phyloP scores from a whole-genome alignment of 129 eudicot genomes.

The Cynara cardunculus region DNA sequence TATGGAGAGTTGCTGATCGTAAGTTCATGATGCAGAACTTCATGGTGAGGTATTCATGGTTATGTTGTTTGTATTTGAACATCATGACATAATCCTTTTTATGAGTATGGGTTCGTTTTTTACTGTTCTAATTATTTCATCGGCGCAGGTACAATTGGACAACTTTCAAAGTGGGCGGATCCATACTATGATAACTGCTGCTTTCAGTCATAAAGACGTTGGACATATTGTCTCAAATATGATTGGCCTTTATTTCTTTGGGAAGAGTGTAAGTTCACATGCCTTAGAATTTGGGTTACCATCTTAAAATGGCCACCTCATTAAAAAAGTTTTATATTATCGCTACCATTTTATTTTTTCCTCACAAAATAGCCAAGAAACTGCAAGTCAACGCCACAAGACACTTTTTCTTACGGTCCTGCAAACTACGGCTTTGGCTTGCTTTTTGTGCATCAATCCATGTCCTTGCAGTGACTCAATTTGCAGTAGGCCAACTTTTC shows the following conservation, averaged over 20 bases:
- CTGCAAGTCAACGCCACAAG: too few species aligned
- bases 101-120: background rate
- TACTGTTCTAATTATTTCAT: background rate
- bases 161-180: constrained; percentile 61
- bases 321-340: background rate
- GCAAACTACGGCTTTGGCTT: too few species aligned
- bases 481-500: background rate
- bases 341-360: background rate
- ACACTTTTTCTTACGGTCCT: background rate
- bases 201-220: constrained; percentile 66
- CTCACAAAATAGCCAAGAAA: background rate
- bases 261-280: constrained; percentile 57
- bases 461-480: too few species aligned
- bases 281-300: background rate
- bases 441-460: too few species aligned
- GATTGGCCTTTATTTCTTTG: constrained; percentile 87
- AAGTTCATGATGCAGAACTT: constrained; percentile 68
- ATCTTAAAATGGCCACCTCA: background rate
- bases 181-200: constrained; percentile 80
- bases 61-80: background rate
- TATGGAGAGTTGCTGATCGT: constrained; percentile 55
- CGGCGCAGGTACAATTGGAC: constrained; percentile 67
- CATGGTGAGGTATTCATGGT: constrained; percentile 42
- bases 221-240: constrained; percentile 68
- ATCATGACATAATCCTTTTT: background rate